Percentiles rank a stretch among this genome's conserved stretches.
phyloP scores from a whole-genome alignment of 768 basidiomycete genomes.

The Termitomyces eurrhizus region DNA sequence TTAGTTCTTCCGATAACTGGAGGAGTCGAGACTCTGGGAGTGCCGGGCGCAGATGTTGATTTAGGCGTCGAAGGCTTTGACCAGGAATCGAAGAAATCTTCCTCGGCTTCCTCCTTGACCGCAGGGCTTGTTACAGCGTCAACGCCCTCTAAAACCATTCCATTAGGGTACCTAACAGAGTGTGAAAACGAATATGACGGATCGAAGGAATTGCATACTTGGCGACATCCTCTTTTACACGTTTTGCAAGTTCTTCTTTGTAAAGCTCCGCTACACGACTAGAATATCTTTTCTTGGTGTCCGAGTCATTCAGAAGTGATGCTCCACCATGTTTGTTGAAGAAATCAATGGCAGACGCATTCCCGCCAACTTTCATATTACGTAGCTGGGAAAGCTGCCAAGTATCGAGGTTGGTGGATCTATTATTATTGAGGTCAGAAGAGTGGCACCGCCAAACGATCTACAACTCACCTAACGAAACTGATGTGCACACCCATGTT shows the following conservation, averaged over 20 bases:
- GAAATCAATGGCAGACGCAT: constrained; percentile 81
- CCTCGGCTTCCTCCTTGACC: constrained; percentile 53
- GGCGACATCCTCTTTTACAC: constrained; percentile 71
- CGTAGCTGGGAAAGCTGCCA: constrained; percentile 92
- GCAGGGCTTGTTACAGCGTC: constrained; percentile 39
- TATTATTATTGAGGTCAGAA: constrained; percentile 36
- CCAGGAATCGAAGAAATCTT: constrained; percentile 98
- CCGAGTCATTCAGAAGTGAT: constrained; percentile 62
- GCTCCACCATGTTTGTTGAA: constrained; percentile 84
- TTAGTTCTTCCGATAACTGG: constrained; percentile 56
- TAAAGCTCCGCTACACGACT: constrained; percentile 82
- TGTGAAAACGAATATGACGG: background rate
- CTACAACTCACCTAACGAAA: constrained; percentile 77
- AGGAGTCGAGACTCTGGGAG: constrained; percentile 47
- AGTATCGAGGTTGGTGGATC: constrained; percentile 93
- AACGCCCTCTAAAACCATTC: constrained; percentile 82
- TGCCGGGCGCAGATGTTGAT: constrained; percentile 42
- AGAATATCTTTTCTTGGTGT: constrained; percentile 88
- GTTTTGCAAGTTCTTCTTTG: constrained; percentile 83
- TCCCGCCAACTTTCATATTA: constrained; percentile 96
- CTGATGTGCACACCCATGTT: constrained; percentile 98
- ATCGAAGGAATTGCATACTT: constrained; percentile 40
- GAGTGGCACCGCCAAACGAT: background rate
- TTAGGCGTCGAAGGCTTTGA: constrained; percentile 75
- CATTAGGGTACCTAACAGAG: constrained; percentile 60